A percentile compares a stretch with the other conserved stretches of the same genome.
Conservation (phyloP, 768 basidiomycete genomes). For the Dictyophora rubrovolvata region DNA sequence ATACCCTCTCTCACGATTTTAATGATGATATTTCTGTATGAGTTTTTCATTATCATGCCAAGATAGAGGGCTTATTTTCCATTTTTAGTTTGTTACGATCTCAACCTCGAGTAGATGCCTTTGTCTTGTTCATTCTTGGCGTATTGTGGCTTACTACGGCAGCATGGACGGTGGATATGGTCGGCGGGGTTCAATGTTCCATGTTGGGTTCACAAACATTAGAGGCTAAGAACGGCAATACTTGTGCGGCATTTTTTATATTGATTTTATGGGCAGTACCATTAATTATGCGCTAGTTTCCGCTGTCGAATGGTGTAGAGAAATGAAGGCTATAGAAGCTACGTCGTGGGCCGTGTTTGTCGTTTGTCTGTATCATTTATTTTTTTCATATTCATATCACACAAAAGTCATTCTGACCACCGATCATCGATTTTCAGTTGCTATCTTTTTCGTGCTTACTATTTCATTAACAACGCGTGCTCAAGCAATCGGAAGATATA, state of each 20-base stretch:
- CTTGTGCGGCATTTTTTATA: constrained; percentile 31
- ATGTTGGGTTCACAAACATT: constrained; percentile 30
- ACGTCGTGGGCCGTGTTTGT: constrained; percentile 70
- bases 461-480: constrained; percentile 46
- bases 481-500: constrained; percentile 39
- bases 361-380: constrained; percentile 28
- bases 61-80: neutral
- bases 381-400: neutral
- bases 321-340: constrained; percentile 71
- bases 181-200: constrained; percentile 56
- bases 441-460: constrained; percentile 44
- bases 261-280: neutral
- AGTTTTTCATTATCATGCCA: constrained; percentile 10
- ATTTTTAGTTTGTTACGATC: constrained; percentile 54
- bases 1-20: constrained; percentile 59
- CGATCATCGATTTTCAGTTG: constrained; percentile 22
- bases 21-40: constrained; percentile 48
- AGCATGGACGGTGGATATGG: constrained; percentile 70
- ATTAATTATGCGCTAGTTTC: constrained; percentile 33
- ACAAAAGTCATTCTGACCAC: neutral
- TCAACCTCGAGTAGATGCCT: constrained; percentile 52
- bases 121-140: constrained; percentile 42
- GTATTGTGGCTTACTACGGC: constrained; percentile 70
- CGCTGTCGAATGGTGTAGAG: constrained; percentile 51
- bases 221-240: constrained; percentile 39